phyloP scores from a whole-genome alignment of 495 filamentous ascomycete genomes.

The Umbilicaria muhlenbergii region DNA sequence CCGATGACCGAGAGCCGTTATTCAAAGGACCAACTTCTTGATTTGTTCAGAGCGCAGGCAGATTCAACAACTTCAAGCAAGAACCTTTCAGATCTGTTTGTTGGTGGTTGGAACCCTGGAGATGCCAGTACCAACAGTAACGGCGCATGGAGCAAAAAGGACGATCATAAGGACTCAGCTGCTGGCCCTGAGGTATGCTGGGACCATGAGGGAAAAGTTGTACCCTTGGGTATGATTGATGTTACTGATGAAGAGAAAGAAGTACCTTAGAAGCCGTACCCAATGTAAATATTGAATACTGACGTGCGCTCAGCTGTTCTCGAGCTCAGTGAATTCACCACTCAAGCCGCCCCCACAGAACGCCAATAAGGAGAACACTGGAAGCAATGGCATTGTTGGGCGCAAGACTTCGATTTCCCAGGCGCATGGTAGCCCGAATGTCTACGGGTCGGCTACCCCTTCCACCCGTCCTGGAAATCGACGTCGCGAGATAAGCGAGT shows the following conservation, averaged over 20 bases:
- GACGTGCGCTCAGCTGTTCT: conserved; percentile 39
- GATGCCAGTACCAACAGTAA: conserved; percentile 42
- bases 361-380: conserved; percentile 49
- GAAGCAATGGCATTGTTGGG: conserved; percentile 36
- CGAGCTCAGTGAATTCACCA: conserved; percentile 78
- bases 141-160: conserved; percentile 62
- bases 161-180: conserved; percentile 46
- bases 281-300: conserved; percentile 8
- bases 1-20: conserved; percentile 46
- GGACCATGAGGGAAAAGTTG: conserved; percentile 59
- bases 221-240: conserved; percentile 57
- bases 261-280: conserved; percentile 29
- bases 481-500: conserved; percentile 79
- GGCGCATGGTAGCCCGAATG: conserved; percentile 27
- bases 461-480: conserved; percentile 53
- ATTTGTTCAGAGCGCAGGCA: conserved; percentile 50
- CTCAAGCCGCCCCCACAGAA: conserved; percentile 69
- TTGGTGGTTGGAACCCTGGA: conserved; percentile 62
- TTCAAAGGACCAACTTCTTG: conserved; percentile 68
- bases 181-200: conserved; percentile 73
- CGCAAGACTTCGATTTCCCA: conserved; percentile 69
- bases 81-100: conserved; percentile 55
- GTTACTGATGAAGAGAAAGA: conserved; percentile 76
- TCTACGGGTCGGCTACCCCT: conserved; percentile 38
- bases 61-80: conserved; percentile 39